phyloP scores from a whole-genome alignment of 345 rosid species.

The Alliaria petiolata region DNA sequence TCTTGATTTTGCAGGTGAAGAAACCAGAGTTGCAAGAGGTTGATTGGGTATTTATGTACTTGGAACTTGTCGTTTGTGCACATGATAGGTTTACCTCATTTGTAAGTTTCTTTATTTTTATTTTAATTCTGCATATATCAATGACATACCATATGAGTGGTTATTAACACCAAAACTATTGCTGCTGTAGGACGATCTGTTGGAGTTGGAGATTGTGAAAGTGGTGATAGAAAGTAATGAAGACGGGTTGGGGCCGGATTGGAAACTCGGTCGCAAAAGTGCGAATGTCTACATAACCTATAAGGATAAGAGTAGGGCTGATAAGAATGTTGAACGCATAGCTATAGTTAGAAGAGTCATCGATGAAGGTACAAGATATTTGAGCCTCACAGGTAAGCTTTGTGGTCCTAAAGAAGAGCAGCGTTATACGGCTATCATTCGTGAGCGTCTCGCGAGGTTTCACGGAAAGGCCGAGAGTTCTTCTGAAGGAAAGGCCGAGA shows the following conservation, averaged over 20 bases:
- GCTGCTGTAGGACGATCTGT: background rate
- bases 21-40: background rate
- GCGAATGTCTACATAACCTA: background rate
- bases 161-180: background rate
- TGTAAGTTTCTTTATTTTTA: background rate
- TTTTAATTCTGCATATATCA: background rate
- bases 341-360: background rate
- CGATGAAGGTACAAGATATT: background rate
- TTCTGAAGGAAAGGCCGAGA: too few species aligned
- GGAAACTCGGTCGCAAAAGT: background rate
- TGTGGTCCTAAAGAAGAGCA: too few species aligned
- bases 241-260: background rate
- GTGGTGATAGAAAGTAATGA: background rate
- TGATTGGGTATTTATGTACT: background rate
- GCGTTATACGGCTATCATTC: too few species aligned
- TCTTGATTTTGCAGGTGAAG: background rate
- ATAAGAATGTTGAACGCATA: background rate
- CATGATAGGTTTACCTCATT: fast-evolving
- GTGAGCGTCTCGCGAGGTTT: too few species aligned
- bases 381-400: background rate
- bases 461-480: too few species aligned
- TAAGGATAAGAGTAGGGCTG: background rate
- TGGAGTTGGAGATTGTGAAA: background rate
- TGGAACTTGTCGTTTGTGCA: background rate
- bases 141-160: too few species aligned